Conservation (phyloP, 2,329 filamentous ascomycete species). For the Trichoderma atrobrunneum region DNA sequence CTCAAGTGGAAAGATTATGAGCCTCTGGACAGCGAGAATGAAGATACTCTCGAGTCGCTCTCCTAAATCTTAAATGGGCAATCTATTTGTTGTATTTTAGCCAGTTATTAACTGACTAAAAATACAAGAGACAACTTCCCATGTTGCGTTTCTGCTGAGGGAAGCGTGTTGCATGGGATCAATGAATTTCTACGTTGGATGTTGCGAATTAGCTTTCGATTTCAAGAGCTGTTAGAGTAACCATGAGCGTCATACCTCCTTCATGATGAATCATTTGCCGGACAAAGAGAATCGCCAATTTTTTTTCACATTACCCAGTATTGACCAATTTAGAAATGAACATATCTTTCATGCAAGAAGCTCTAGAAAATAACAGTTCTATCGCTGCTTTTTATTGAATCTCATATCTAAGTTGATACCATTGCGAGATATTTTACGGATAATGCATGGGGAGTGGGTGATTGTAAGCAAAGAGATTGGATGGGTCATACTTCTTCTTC, state of each 20-base stretch:
- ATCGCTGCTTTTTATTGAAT: not conserved
- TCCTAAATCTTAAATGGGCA: not conserved
- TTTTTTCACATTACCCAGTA: not conserved
- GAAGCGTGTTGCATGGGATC: too few relatives aligned
- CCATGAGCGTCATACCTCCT: not conserved
- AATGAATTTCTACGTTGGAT: too few relatives aligned
- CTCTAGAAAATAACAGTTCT: not conserved
- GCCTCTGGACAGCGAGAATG: not conserved
- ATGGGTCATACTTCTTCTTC: not conserved
- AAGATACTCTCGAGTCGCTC: not conserved
- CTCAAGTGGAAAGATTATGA: constrained; percentile 13
- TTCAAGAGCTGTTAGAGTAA: not conserved
- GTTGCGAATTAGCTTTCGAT: not conserved
- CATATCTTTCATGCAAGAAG: not conserved
- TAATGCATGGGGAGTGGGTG: not conserved
- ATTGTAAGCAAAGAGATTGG: not conserved
- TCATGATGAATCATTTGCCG: not conserved
- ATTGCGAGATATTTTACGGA: not conserved
- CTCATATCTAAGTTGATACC: too few relatives aligned
- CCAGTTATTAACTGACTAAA: not conserved
- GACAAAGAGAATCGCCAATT: not conserved
- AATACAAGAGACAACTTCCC: not conserved
- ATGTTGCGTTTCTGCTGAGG: not conserved
- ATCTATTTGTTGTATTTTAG: not conserved
- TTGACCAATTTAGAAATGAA: not conserved